These are phyloP conservation scores for Lactarius pseudohatsudake DNA, from an alignment of 768 basidiomycete genomes.

Conservation along the genomic window DNA sequence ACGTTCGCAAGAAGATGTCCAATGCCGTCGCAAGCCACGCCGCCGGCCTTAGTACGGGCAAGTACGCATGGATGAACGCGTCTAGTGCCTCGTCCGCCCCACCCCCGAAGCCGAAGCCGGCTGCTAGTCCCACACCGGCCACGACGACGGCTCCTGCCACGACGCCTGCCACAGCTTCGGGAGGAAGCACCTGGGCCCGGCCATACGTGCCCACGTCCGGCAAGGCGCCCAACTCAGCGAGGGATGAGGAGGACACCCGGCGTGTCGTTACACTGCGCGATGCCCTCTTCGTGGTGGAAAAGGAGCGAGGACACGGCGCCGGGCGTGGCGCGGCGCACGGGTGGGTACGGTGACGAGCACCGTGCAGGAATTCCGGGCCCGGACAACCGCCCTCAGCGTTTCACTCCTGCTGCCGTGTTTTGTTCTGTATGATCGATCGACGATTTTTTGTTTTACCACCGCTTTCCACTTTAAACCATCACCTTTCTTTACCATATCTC, in stretches of 20 bases:
- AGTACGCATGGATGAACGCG: conserved; percentile 88
- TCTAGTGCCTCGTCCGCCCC: conserved; percentile 48
- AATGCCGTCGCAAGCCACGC: conserved; percentile 88
- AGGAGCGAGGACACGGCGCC: conserved; percentile 80
- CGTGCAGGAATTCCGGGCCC: not conserved
- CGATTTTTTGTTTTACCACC: not conserved
- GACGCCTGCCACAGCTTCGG: conserved; percentile 30
- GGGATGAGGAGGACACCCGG: conserved; percentile 51
- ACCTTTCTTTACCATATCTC: not conserved
- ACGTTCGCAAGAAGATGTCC: conserved; percentile 88
- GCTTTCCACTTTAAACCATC: not conserved
- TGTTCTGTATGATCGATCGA: conserved; percentile 11
- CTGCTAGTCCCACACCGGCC: conserved; percentile 33
- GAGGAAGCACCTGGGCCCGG: conserved; percentile 52
- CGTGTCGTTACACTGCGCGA: conserved; percentile 70
- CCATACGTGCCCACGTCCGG: conserved; percentile 58
- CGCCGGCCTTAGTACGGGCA: conserved; percentile 72
- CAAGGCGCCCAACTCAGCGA: conserved; percentile 41
- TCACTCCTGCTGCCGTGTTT: conserved; percentile 15
- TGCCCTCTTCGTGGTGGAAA: conserved; percentile 83
- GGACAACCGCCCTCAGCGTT: conserved; percentile 5
- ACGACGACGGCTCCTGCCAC: conserved; percentile 34
- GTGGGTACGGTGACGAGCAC: conserved; percentile 39
- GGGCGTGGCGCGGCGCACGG: conserved; percentile 74
- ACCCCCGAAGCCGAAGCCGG: conserved; percentile 36